These are phyloP conservation scores for Adansonia madagascariensis DNA, from an alignment of 441 rosid genomes.

Conservation along the genomic window DNA sequence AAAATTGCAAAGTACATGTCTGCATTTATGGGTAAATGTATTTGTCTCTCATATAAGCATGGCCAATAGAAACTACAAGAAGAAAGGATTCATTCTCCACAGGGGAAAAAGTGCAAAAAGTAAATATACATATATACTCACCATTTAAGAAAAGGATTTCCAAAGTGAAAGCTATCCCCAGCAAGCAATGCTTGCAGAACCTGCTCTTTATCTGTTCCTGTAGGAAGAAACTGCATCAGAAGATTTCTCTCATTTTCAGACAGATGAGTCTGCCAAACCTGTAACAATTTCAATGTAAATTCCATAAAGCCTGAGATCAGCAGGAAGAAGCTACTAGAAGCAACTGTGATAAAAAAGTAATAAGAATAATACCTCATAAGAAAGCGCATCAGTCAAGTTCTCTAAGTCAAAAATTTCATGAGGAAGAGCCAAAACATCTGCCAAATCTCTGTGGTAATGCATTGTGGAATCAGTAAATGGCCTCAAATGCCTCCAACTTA, in stretches of 20 bases:
- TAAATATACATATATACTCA: constrained; percentile 38
- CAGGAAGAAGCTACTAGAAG: constrained; percentile 11
- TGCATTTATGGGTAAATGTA: background rate
- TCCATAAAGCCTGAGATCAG: constrained; percentile 20
- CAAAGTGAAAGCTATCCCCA: constrained; percentile 85
- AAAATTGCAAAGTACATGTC: constrained; percentile 6
- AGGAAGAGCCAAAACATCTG: constrained; percentile 71
- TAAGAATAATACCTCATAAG: constrained; percentile 10
- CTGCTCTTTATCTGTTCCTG: constrained; percentile 59
- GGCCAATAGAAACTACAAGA: constrained; percentile 3
- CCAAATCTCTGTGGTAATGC: constrained; percentile 49
- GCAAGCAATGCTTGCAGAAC: constrained; percentile 65
- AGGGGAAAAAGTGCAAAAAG: background rate
- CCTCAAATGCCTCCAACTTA: constrained; percentile 68
- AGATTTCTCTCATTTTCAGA: constrained; percentile 70
- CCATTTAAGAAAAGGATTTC: constrained; percentile 83
- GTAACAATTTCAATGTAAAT: constrained; percentile 32
- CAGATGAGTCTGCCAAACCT: constrained; percentile 77
- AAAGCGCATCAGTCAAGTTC: constrained; percentile 56
- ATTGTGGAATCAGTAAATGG: constrained; percentile 53
- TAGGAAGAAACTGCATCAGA: constrained; percentile 82
- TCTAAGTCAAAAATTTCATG: constrained; percentile 72
- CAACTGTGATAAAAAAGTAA: constrained; percentile 15
- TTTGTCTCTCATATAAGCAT: background rate
- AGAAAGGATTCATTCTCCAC: background rate